These are phyloP conservation scores for Vitis riparia DNA, from an alignment of 164 flowering plant genomes.

Conservation along the genomic window DNA sequence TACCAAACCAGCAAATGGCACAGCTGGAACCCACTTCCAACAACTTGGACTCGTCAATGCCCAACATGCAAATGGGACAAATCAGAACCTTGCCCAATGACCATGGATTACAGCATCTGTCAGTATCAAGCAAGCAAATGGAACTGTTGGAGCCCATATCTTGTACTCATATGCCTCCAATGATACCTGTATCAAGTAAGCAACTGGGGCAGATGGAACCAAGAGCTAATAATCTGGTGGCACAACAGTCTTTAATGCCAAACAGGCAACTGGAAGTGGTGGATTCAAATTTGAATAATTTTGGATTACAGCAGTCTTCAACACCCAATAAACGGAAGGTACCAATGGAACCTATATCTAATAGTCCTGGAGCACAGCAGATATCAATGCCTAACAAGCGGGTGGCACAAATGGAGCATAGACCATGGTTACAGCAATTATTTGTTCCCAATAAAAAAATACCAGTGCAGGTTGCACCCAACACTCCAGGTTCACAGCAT, in stretches of 20 bases:
- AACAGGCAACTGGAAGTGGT: conserved; percentile 13
- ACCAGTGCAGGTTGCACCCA: conserved; percentile 21
- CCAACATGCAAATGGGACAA: conserved; percentile 2
- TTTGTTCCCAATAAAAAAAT: conserved; percentile 32
- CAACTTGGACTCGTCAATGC: not conserved
- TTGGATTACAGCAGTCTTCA: conserved; percentile 23
- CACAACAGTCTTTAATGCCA: conserved; percentile 18
- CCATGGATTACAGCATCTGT: conserved; percentile 3
- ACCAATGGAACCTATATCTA: conserved; percentile 24
- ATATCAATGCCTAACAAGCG: conserved; percentile 37
- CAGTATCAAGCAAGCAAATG: conserved; percentile 22
- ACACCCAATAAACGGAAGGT: conserved; percentile 43
- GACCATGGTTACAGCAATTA: conserved; percentile 40
- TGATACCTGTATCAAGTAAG: conserved; percentile 8
- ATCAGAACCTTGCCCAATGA: not conserved
- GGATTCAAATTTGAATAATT: conserved; percentile 18
- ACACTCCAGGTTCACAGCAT: conserved; percentile 19
- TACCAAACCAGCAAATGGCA: conserved; percentile 9
- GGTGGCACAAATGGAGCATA: conserved; percentile 32
- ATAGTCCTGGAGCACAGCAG: conserved; percentile 20
- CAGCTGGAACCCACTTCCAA: conserved; percentile 9
- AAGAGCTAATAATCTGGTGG: conserved; percentile 7
- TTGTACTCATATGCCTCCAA: conserved; percentile 10
- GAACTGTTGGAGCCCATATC: conserved; percentile 21
- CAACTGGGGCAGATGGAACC: conserved; percentile 26